Evolutionary conservation across 2,329 filamentous ascomycete genomes (phyloP).

Genomic region (Samsoniella hepiali): DNA sequence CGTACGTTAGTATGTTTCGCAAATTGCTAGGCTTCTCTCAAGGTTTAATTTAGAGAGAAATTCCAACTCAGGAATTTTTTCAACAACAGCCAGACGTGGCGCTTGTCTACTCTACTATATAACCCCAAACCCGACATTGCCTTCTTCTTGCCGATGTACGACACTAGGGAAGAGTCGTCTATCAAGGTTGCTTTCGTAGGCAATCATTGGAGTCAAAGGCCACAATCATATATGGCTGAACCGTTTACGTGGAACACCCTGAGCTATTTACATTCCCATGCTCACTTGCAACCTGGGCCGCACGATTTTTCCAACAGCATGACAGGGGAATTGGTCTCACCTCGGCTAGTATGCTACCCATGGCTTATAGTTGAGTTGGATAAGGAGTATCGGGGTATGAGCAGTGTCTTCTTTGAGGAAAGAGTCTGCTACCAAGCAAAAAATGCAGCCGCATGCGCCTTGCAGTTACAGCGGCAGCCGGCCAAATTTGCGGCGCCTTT

Average conservation of each 20-base stretch:
- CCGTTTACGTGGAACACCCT: conserved; percentile 21
- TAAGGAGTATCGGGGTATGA: not conserved
- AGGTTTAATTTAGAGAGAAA: conserved; percentile 2
- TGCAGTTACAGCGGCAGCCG: conserved; percentile 14
- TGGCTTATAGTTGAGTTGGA: conserved; percentile 26
- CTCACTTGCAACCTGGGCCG: conserved; percentile 15
- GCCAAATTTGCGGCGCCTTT: conserved; percentile 20
- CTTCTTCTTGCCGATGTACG: conserved; percentile 22
- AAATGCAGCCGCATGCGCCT: conserved; percentile 22
- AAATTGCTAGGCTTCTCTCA: not conserved
- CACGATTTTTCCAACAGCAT: conserved; percentile 11
- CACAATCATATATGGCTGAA: not conserved
- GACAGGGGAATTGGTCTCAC: not conserved
- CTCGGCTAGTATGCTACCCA: conserved; percentile 22
- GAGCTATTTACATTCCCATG: not conserved
- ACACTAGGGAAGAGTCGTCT: conserved; percentile 4
- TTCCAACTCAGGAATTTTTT: conserved; percentile 11
- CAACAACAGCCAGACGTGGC: not conserved
- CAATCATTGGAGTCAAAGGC: conserved; percentile 11
- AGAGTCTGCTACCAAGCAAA: conserved; percentile 20
- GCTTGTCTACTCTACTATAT: not conserved
- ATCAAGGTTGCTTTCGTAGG: not conserved
- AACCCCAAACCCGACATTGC: conserved; percentile 21
- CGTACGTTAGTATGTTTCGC: conserved; percentile 3
- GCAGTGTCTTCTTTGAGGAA: not conserved